Evolutionary conservation across 345 rosid genomes (phyloP), one percentile per base, ranked within the genome.

Genomic region (Stellera chamaejasme): DNA sequence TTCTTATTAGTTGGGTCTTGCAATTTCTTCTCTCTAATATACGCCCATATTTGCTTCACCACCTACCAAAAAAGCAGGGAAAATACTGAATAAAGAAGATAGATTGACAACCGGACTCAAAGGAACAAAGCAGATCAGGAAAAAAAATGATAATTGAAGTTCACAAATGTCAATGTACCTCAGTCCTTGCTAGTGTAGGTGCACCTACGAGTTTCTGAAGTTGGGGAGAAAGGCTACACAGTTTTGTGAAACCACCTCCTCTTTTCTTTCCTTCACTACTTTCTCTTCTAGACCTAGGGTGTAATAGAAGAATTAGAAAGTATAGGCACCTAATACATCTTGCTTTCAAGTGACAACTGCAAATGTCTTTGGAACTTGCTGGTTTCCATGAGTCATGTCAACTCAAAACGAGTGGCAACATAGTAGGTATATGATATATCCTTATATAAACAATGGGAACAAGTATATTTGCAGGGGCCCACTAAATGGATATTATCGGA

Each of bases 1-100:
- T 75, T 75, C 76, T 62, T 75, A 52, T 79, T 76, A 52, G 45
- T 75, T 10, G 89, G 89, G 57, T 79, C 89, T 72, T 79, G 85
- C 76, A 77, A 72, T 36, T 73, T 39, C 54, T 77, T 75, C 64
- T 79, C 76, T 19, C 83, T 63, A 50, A 82, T 82, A 61, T 79
- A 75, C 56, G 45, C 63, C 89, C 83, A 79, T 9, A 73, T 52
- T 50, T 53, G 80, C 77, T 79, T 82, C 65, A 82, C 88, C 67
- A 82, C 88, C 88, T 82, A 73, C 11, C 61, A 60, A 11, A 39
- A 73, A 46, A 32, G 53, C 13, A 27, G 0, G 23, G 23, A 19
- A 25, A 58, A 58, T 25, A 26, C n/a, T 55, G 8, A 52, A 60
- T 27, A 56, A 26, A 65, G 27, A 65, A 54, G 19, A 43, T 14